A percentile compares a stretch with the other conserved stretches of the same genome.
Evolutionary conservation across 1,139 yeast species (phyloP).

Genomic region (Arxiozyma slooffiae): DNA sequence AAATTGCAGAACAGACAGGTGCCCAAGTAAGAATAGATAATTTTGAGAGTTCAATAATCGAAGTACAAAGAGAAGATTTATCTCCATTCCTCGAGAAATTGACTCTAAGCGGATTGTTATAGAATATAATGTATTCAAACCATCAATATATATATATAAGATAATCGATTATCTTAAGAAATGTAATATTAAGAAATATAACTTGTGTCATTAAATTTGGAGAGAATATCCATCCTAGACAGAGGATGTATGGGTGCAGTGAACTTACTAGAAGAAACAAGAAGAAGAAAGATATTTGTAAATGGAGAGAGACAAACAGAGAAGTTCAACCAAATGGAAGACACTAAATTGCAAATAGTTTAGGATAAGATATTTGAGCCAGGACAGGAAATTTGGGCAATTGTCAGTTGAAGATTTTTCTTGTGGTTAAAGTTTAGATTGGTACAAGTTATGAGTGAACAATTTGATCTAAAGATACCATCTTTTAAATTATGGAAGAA

Average conservation of each 20-base stretch:
- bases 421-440: background rate
- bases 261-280: background rate
- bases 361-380: background rate
- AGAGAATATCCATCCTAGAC: background rate
- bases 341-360: too few species aligned
- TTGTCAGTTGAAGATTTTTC: background rate
- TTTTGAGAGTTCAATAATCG: constrained; percentile 88
- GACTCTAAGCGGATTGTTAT: constrained; percentile 43
- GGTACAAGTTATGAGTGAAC: background rate
- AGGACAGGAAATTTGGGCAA: background rate
- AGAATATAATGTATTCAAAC: background rate
- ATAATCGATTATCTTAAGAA: background rate
- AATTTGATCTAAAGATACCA: too few species aligned
- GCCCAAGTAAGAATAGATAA: constrained; percentile 89
- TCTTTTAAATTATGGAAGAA: background rate
- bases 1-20: constrained; percentile 69
- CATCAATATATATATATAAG: background rate
- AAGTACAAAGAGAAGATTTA: constrained; percentile 77
- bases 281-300: background rate
- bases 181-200: background rate
- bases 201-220: background rate
- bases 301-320: background rate
- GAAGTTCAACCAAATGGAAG: background rate
- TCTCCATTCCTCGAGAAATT: constrained; percentile 78
- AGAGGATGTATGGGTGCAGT: background rate